Base-by-base conservation (phyloP, 306 rosid genomes). In the Prunus salicina region DNA sequence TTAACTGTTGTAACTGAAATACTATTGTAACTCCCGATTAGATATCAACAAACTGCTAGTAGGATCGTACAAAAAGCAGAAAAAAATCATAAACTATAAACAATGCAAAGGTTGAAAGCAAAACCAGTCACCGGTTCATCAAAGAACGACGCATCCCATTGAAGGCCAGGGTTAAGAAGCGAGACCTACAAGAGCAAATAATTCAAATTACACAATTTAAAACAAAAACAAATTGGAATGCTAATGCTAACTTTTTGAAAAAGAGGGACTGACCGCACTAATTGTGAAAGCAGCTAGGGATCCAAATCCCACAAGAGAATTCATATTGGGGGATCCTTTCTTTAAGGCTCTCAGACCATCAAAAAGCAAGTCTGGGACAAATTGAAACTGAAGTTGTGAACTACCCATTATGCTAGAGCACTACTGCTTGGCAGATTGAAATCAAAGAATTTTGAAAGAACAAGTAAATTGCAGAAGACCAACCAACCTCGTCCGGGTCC, bases 401-500 rank as follows among this genome's bases (percentile, higher is more conserved):
- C 38, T 62, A 45, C 18, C 4, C 24, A 56, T 6, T 32, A 24
- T 8, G 12, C 56, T 46, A 51, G 32, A 71, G 30, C 49, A 52
- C 41, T 22, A 30, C 63, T 2, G 6, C 27, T 49, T 28, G 12
- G 30, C 28, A 27, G 25, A 50, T 50, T 20, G 8, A 19, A 38
- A 51, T 34, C n/a, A 51, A 51, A 34, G 8, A 34, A 71, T 5
- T 52, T 27, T 8, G 38, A 27, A 19, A n/a, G 5, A 24, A 25
- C 22, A 64, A 16, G 13, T 16, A 43, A 56, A 45, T 10, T 52
- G 15, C 27, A 71, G 4, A 6, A 55, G 45, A 16, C 14, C 15
- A 83, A 89, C 92, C 51, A 79, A 95, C 99, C 97, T 85, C 97
- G 87, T 80, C 99, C 97, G 1, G 97, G 99, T 82, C 99, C 99